Base-by-base conservation (phyloP, 306 rosid genomes). In the Vachellia collinsii region DNA sequence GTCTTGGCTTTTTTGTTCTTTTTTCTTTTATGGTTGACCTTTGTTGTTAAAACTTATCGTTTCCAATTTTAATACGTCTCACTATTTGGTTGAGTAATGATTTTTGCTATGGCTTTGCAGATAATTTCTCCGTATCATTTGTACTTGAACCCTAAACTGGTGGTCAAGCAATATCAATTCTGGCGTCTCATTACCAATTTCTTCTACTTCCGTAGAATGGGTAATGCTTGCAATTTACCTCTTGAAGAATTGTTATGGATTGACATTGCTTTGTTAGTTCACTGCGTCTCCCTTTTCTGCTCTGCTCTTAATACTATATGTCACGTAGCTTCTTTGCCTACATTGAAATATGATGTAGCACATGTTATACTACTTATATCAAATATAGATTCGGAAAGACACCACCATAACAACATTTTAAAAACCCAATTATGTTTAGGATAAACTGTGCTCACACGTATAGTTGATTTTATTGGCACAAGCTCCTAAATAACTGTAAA, bases 141-240 rank as follows among this genome's bases (percentile, higher is more conserved):
- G 43, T 91, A 91, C 87, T 80, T 91, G 88, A 83, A 89, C 80
- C 95, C 93, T 53, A 84, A 5, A 59, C 93, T 89, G 8, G 91
- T 91, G 82, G 88, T 87, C 38, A 87, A 86, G 81, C 87, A 89
- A 70, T 89, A 91, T 84, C 83, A 91, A 43, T 86, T 89, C 67
- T 91, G 93, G 95, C 92, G 90, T 13, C 95, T 70, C 74, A n/a
- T 95, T 77, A 95, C 98, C 20, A 95, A 95, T 88, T 95, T 95
- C 89, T 73, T 95, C 69, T 95, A 91, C 90, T 95, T 95, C 86
- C 82, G 97, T 58, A 93, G 92, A 85, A 95, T 95, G 93, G 99
- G 97, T 93, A 87, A 70, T 76, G 71, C 34, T 63, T 77, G 20
- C 12, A 22, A 61, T 70, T 74, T 16, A 34, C 42, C 56, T 19